Conservation (phyloP, 1,284 basidiomycete species). For the Cutaneotrichosporon arboriforme region DNA sequence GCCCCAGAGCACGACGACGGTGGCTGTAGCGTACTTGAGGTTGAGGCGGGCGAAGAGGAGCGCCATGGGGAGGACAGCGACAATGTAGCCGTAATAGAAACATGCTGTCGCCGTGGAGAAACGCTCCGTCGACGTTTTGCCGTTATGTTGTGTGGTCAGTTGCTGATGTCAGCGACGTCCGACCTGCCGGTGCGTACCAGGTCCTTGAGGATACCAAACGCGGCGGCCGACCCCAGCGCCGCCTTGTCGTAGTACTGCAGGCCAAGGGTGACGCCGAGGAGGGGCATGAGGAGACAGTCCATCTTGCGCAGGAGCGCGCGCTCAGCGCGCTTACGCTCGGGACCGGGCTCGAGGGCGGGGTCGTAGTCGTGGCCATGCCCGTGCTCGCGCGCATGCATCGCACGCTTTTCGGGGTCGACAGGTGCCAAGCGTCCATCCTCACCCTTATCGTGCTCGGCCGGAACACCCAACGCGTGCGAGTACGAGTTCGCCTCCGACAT, state of each 20-base stretch:
- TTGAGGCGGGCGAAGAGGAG: slow-evolving; percentile 50
- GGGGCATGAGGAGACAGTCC: slow-evolving; percentile 45
- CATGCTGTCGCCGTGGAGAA: slow-evolving; percentile 44
- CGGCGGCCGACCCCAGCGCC: slow-evolving; percentile 50
- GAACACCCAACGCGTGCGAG: too few relatives aligned
- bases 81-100: slow-evolving; percentile 54
- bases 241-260: slow-evolving; percentile 53
- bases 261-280: slow-evolving; percentile 50
- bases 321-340: slow-evolving; percentile 2
- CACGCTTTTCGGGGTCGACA: too few relatives aligned
- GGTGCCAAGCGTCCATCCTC: too few relatives aligned
- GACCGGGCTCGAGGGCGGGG: neutral
- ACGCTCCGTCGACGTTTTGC: slow-evolving; percentile 39
- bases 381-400: too few relatives aligned
- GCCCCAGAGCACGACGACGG: slow-evolving; percentile 50
- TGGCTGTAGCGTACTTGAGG: slow-evolving; percentile 41
- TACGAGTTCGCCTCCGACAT: too few relatives aligned
- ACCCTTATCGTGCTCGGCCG: too few relatives aligned
- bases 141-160: slow-evolving; percentile 37
- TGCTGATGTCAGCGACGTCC: slow-evolving; percentile 13
- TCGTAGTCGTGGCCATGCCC: neutral
- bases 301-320: slow-evolving; percentile 37
- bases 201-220: slow-evolving; percentile 52
- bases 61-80: slow-evolving; percentile 48
- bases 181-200: slow-evolving; percentile 25